Conservation (phyloP, 1,284 basidiomycete species). For the Apiotrichum montevideense region DNA sequence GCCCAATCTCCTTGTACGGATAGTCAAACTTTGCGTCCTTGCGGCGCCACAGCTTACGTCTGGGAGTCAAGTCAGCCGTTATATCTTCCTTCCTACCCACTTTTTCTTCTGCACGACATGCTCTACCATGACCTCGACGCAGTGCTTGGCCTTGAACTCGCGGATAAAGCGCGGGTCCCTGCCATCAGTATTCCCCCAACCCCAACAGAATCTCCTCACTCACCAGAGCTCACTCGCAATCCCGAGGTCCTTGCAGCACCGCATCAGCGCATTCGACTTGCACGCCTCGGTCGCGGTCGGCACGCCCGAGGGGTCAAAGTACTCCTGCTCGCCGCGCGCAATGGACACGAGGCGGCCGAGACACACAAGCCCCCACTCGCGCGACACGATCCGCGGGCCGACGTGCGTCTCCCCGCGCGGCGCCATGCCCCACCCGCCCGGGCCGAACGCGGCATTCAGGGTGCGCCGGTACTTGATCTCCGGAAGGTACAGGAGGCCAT, state of each 20-base stretch:
- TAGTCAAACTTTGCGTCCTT: conserved; percentile 82
- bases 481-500: conserved; percentile 90
- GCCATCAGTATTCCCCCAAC: conserved; percentile 5
- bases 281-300: conserved; percentile 91
- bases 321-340: conserved; percentile 93
- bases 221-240: conserved; percentile 94
- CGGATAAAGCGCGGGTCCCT: conserved; percentile 96
- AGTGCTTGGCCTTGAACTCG: conserved; percentile 80
- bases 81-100: conserved; percentile 51
- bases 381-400: conserved; percentile 77
- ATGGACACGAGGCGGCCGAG: conserved; percentile 83
- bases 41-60: conserved; percentile 84
- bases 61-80: conserved; percentile 37
- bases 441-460: conserved; percentile 89
- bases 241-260: conserved; percentile 95
- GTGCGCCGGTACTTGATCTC: conserved; percentile 98
- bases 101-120: conserved; percentile 78
- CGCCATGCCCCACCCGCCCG: conserved; percentile 94
- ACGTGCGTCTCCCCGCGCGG: conserved; percentile 88
- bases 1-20: conserved; percentile 65
- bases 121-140: conserved; percentile 79
- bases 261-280: conserved; percentile 95
- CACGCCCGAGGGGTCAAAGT: conserved; percentile 85
- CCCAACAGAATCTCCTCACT: conserved; percentile 19
- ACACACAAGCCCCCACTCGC: conserved; percentile 93